Conservation (phyloP, 176 grass and related monocot genomes). For the Eremochloa ophiuroides region DNA sequence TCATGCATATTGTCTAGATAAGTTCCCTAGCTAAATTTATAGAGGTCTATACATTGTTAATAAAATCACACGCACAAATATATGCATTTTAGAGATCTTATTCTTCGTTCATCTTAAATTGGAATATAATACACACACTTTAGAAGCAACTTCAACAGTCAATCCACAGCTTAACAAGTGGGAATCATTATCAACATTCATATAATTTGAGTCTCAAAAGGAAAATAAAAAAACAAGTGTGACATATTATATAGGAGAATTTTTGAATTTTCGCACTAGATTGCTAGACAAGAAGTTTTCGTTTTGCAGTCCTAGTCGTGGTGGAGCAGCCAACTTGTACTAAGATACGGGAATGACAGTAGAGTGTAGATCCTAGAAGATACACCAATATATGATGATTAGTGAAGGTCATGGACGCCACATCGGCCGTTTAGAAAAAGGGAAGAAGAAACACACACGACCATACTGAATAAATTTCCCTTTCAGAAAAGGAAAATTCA, state of each 20-base stretch:
- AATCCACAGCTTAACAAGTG: not conserved
- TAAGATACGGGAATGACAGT: not conserved
- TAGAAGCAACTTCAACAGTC: not conserved
- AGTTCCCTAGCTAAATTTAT: not conserved
- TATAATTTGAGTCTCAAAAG: not conserved
- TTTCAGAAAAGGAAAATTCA: not conserved
- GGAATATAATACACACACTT: not conserved
- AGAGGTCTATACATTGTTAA: too few relatives aligned
- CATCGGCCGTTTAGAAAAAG: not conserved
- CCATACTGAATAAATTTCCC: not conserved
- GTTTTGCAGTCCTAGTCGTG: not conserved
- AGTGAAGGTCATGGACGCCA: constrained; percentile 8
- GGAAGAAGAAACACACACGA: not conserved
- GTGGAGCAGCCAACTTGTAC: not conserved
- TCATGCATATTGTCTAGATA: not conserved
- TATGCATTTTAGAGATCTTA: not conserved
- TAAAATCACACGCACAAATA: too few relatives aligned
- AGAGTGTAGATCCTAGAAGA: not conserved
- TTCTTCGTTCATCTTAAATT: not conserved
- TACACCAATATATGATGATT: not conserved
- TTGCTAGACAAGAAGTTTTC: not conserved
- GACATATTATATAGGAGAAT: not conserved
- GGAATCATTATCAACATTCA: not conserved
- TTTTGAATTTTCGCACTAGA: not conserved
- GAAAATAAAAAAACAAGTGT: not conserved